These are phyloP conservation scores for Erythrophleum ivorense DNA, from an alignment of 331 rosid species.

Conservation along the genomic window DNA sequence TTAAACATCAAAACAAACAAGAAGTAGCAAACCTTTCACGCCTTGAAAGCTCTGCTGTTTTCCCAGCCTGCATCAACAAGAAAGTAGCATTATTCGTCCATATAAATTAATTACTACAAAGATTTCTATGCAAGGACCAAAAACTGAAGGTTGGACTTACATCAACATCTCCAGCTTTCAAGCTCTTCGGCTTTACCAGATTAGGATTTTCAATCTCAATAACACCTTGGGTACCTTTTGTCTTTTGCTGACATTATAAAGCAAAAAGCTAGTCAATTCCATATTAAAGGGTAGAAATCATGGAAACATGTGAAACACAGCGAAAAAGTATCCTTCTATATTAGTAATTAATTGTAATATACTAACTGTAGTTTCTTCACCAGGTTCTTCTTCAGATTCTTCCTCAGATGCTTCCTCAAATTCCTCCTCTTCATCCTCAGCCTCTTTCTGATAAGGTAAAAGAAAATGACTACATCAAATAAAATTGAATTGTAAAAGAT, in stretches of 20 bases:
- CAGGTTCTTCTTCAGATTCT: constrained; percentile 52
- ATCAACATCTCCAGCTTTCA: constrained; percentile 59
- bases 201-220: constrained; percentile 65
- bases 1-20: background rate
- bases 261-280: constrained; percentile 28
- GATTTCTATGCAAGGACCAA: constrained; percentile 6
- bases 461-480: constrained; percentile 13
- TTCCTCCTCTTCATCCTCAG: no score
- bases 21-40: constrained; percentile 53
- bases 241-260: constrained; percentile 51
- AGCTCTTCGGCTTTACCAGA: constrained; percentile 53
- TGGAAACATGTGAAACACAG: constrained; percentile 3
- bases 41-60: constrained; percentile 60
- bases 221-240: constrained; percentile 58
- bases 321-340: constrained; percentile 1
- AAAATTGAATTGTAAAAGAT: constrained; percentile 17
- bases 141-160: constrained; percentile 43
- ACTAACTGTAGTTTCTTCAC: constrained; percentile 57
- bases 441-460: constrained; percentile 47
- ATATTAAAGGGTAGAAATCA: background rate
- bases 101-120: background rate
- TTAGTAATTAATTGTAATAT: background rate
- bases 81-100: constrained; percentile 23
- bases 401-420: constrained; percentile 41
- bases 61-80: constrained; percentile 45